Evolutionary conservation across 768 basidiomycete genomes (phyloP), one percentile per base, ranked within the genome.

Genomic region (Plicaturopsis crispa): DNA sequence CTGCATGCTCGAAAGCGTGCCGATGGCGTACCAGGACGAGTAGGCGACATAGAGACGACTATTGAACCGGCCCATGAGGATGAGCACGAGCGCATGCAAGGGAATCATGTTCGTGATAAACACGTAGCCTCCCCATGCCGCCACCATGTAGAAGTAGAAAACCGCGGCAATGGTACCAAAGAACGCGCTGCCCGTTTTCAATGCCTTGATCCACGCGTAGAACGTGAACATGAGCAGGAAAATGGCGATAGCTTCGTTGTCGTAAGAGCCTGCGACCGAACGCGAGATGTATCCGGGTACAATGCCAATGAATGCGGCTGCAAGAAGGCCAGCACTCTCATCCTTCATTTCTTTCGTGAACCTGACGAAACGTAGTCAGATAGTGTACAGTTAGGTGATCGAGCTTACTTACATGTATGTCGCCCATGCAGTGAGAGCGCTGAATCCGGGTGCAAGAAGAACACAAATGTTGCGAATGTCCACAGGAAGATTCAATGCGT

Each of bases 21-120:
- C 96, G 46, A 99, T 86, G 20, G 89, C 88, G 58, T 98, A 99
- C 92, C 94, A 99, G 2, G 91, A 82, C 14, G 88, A 96, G 61
- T 97, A 99, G 3, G 84, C 88, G 10, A 92, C 81, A 59, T 99
- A 99, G 35, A 99, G 75, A 18, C 91, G 80, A 53, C 75, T 81
- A 44, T 82, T 89, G 70, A 79, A 99, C 34, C 96, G 80, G 14
- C 93, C 93, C 96, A 98, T 99, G 23, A 98, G 67, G 39, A 97
- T 76, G 40, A 99, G 80, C 24, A 88, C 82, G n/a, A 98, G 74
- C 0, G 89, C 86, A 52, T 99, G 96, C 2, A 99, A 66, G 24
- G 96, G 96, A 43, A 98, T 93, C 94, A 99, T 99, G 72, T 99
- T 99, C 33, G 96, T 99, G 60, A 99, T 99, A 73, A 99, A 99